These are phyloP conservation scores for Coniochaeta hoffmannii DNA, from an alignment of 2,329 filamentous ascomycete species.

Conservation along the genomic window DNA sequence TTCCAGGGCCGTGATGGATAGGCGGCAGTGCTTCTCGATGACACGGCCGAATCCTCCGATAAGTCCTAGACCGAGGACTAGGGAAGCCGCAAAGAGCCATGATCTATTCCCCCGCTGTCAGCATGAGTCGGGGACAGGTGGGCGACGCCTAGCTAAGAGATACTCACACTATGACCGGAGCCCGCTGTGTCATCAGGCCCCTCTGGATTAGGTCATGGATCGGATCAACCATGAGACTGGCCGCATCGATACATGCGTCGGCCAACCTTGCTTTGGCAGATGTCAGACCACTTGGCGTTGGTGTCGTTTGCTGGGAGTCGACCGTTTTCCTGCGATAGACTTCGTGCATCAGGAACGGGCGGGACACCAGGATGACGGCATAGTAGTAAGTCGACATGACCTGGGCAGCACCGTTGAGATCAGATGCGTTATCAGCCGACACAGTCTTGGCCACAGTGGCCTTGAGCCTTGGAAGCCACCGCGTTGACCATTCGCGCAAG, in stretches of 20 bases:
- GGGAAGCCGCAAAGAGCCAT: constrained; percentile 46
- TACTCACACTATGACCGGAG: constrained; percentile 43
- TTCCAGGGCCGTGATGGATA: constrained; percentile 39
- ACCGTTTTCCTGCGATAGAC: constrained; percentile 37
- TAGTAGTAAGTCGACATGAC: constrained; percentile 48
- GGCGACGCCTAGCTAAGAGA: not conserved
- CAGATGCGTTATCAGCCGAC: constrained; percentile 17
- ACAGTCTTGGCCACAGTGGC: constrained; percentile 22
- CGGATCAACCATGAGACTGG: constrained; percentile 44
- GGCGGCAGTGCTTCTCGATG: constrained; percentile 40
- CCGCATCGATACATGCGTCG: constrained; percentile 48
- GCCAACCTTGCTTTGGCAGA: constrained; percentile 42
- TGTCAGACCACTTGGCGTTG: constrained; percentile 13
- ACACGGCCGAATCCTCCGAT: constrained; percentile 44
- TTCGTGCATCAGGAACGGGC: constrained; percentile 50
- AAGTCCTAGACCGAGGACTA: constrained; percentile 43
- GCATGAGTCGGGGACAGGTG: not conserved
- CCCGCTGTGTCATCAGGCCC: constrained; percentile 32
- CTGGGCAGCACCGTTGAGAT: constrained; percentile 40
- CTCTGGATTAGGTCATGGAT: constrained; percentile 36
- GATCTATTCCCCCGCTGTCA: constrained; percentile 28
- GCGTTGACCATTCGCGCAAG: constrained; percentile 41
- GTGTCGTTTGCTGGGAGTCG: constrained; percentile 8
- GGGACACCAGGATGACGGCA: constrained; percentile 48
- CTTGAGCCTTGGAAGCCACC: constrained; percentile 40